Conservation (phyloP, 2,329 filamentous ascomycete genomes). For the Sporothrix pallida region DNA sequence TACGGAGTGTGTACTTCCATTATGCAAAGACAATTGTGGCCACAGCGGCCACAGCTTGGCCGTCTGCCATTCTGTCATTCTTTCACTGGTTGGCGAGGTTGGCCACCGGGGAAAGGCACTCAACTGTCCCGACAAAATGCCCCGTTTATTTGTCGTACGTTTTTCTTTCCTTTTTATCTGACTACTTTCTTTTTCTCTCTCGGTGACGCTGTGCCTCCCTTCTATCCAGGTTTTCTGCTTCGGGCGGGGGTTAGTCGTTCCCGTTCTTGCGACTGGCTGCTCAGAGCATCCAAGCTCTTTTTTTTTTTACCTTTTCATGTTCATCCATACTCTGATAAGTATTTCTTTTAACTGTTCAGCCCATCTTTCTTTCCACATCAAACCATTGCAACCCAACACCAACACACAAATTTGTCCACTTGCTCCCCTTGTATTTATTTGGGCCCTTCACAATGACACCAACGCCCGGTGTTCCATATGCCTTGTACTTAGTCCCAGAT, state of each 20-base stretch:
- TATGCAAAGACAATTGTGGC: background rate
- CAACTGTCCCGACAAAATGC: background rate
- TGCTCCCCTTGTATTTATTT: too few relatives aligned
- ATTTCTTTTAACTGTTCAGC: too few relatives aligned
- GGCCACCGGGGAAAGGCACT: background rate
- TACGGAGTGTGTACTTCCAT: too few relatives aligned
- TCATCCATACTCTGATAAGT: background rate
- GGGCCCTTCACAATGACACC: too few relatives aligned
- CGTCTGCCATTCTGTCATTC: background rate
- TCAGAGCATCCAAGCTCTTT: constrained; percentile 10
- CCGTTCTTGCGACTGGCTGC: constrained; percentile 6
- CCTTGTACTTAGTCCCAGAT: background rate
- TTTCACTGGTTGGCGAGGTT: background rate
- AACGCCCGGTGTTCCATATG: too few relatives aligned
- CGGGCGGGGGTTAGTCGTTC: background rate
- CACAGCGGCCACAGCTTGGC: background rate
- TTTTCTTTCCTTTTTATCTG: background rate
- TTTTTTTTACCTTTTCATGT: background rate
- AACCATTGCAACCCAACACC: background rate
- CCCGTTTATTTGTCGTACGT: background rate
- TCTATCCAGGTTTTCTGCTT: constrained; percentile 1
- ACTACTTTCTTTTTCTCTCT: background rate
- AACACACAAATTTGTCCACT: too few relatives aligned
- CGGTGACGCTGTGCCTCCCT: background rate
- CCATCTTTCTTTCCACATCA: background rate